Base-by-base conservation (phyloP, 495 filamentous ascomycete species). In the Aspergillus haitiensis region DNA sequence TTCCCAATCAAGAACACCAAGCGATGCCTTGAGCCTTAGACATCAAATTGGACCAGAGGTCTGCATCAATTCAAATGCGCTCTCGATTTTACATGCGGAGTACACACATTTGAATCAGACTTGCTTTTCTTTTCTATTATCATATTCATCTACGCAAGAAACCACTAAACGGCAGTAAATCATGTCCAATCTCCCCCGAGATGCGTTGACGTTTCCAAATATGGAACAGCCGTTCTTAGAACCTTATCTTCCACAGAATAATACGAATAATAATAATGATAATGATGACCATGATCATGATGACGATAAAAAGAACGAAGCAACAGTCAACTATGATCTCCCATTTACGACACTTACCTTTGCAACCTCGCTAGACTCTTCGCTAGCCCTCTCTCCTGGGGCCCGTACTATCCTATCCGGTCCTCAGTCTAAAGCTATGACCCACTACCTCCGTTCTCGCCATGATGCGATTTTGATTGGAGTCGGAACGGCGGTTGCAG, bases 381-480 rank as follows among this genome's bases (percentile, higher is more conserved):
- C 83, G 32, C 72, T 98, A 45, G 81, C 91, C 7, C 73, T 93
- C 5, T 78, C 85, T 0, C 91, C 91, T 0, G 91, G 92, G 16
- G 74, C 81, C 37, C 87, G 85, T 58, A 97, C 93, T 2, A 70
- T 78, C 0, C 85, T 97, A 4, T 97, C 93, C 1, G 92, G 92
- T 6, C 84, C 86, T 0, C 78, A 86, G 47, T 88, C 91, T 16
- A 97, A 96, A 70, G 86, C 87, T 42, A 92, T 98, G 88, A 97
- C 93, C 9, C 93, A 98, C 69, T 91, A 88, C 68, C 84, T 98
- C 6, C 90, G 93, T 56, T 84, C 84, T 7, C 81, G 80, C 6
- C 93, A 98, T 71, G 85, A 89, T 56, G 91, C 89, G 7, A 96
- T 98, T 60, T 78, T 94, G 15, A 78, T 98, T n/a, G 93, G 93